Conservation (phyloP, 1,284 basidiomycete genomes). For the Moesziomyces sp. region DNA sequence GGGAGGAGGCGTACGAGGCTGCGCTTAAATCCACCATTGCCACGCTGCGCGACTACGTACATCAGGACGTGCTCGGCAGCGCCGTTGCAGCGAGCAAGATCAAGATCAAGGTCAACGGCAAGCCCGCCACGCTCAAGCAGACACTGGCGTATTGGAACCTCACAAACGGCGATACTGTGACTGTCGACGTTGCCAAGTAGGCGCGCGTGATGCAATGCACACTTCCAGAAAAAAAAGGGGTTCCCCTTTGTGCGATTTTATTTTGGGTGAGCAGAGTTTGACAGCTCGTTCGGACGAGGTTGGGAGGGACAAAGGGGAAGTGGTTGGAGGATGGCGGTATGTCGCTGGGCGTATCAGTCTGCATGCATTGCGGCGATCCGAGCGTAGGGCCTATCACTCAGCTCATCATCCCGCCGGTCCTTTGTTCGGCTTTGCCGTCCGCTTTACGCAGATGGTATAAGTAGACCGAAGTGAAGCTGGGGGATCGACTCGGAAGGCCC, state of each 20-base stretch:
- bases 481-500: too few species aligned
- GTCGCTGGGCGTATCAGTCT: too few species aligned
- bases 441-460: too few species aligned
- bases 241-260: conserved; percentile 2
- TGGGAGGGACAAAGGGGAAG: not conserved
- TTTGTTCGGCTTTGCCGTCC: too few species aligned
- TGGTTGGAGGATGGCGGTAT: too few species aligned
- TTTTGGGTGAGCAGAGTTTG: conserved; percentile 18
- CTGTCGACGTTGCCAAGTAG: conserved; percentile 49
- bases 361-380: too few species aligned
- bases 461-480: too few species aligned
- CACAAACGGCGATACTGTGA: conserved; percentile 54
- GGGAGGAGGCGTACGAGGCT: conserved; percentile 51
- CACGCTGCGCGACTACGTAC: conserved; percentile 60
- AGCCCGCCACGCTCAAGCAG: conserved; percentile 61
- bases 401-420: too few species aligned
- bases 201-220: not conserved
- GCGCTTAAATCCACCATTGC: conserved; percentile 50
- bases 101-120: conserved; percentile 55
- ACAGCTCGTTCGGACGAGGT: conserved; percentile 8
- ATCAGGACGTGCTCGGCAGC: conserved; percentile 50
- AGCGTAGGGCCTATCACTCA: too few species aligned
- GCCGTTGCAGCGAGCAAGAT: conserved; percentile 60
- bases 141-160: conserved; percentile 64
- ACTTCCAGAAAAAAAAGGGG: not conserved